A percentile compares a stretch with the other conserved stretches of the same genome.
phyloP scores from a whole-genome alignment of 2,329 filamentous ascomycete species.

The Chrysoporthe austroafricana region DNA sequence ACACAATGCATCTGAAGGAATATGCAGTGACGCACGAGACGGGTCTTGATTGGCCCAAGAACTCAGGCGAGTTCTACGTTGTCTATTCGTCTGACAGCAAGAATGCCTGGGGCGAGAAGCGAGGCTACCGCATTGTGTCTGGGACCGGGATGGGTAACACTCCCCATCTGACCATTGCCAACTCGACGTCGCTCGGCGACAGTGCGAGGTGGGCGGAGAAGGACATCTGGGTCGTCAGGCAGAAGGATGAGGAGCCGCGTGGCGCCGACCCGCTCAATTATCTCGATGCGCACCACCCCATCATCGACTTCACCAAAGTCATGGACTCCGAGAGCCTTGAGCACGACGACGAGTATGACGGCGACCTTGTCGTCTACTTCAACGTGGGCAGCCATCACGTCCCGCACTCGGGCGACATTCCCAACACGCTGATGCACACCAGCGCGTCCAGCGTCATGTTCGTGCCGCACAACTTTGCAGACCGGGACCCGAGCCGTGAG shows the following conservation, averaged over 20 bases:
- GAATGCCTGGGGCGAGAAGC: conserved; percentile 46
- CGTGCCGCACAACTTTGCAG: conserved; percentile 44
- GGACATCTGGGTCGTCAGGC: conserved; percentile 46
- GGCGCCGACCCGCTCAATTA: conserved; percentile 43
- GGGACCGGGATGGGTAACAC: conserved; percentile 35
- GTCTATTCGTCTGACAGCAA: conserved; percentile 38
- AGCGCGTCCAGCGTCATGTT: conserved; percentile 44
- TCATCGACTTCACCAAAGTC: conserved; percentile 46
- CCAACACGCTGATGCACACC: conserved; percentile 48
- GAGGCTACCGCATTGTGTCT: conserved; percentile 48
- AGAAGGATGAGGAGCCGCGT: conserved; percentile 49
- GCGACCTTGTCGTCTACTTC: conserved; percentile 43
- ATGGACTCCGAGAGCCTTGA: conserved; percentile 40
- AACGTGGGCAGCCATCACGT: conserved; percentile 51
- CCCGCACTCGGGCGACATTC: conserved; percentile 47
- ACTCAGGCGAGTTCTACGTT: conserved; percentile 44
- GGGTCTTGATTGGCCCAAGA: conserved; percentile 36
- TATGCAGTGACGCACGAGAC: conserved; percentile 21
- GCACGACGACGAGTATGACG: conserved; percentile 35
- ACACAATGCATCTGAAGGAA: conserved; percentile 28
- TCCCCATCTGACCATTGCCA: conserved; percentile 32
- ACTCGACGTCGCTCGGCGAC: conserved; percentile 41
- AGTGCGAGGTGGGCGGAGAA: conserved; percentile 28
- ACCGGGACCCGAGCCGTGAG: conserved; percentile 41
- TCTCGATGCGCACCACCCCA: conserved; percentile 41